Evolutionary conservation across 306 rosid species (phyloP).

Genomic region (Chamaecrista fasciculata): DNA sequence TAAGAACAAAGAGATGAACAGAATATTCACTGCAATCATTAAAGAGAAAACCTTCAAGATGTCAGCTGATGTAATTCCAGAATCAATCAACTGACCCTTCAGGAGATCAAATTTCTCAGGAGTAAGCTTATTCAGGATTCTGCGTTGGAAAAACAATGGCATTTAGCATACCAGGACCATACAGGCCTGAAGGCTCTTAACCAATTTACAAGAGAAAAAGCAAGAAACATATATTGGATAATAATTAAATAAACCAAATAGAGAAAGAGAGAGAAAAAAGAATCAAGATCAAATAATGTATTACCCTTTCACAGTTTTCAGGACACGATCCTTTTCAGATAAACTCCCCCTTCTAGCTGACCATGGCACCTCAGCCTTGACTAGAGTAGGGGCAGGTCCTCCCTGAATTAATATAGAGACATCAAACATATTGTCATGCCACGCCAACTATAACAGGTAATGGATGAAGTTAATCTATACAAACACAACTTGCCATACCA

Average conservation of each 20-base stretch:
- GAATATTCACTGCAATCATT: background rate
- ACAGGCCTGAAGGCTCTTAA: constrained; percentile 4
- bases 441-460: background rate
- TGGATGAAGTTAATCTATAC: background rate
- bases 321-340: constrained; percentile 88
- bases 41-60: constrained; percentile 62
- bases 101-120: constrained; percentile 98
- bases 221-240: background rate
- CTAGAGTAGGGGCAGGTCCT: constrained; percentile 68
- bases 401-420: constrained; percentile 49
- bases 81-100: constrained; percentile 88
- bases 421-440: background rate
- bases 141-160: constrained; percentile 36
- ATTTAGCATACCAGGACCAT: constrained; percentile 17
- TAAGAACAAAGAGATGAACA: constrained; percentile 17
- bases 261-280: background rate
- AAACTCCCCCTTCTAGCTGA: constrained; percentile 80
- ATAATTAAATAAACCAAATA: background rate
- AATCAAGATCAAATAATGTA: background rate
- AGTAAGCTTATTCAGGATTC: constrained; percentile 92
- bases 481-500: background rate
- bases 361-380: constrained; percentile 96
- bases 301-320: constrained; percentile 97
- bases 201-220: background rate
- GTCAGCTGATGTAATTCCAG: constrained; percentile 95